Conservation (phyloP, 306 rosid genomes). For the Lupinus albus region DNA sequence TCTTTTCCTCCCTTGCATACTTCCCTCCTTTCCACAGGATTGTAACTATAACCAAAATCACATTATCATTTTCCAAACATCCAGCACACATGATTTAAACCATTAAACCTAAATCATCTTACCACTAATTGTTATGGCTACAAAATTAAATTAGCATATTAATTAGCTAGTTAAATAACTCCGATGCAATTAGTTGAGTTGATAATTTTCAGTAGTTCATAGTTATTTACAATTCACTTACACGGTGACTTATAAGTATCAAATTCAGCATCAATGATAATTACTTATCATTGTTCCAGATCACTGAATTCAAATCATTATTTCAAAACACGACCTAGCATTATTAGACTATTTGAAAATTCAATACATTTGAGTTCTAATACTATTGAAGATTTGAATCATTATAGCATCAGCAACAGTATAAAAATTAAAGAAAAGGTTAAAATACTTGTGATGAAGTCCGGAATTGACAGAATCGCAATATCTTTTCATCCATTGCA, state of each 20-base stretch:
- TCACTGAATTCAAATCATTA: too few species aligned
- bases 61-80: not conserved
- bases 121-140: not conserved
- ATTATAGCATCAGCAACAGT: too few species aligned
- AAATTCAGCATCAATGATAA: too few species aligned
- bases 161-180: too few species aligned
- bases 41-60: conserved; percentile 55
- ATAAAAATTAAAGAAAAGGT: not conserved
- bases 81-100: not conserved
- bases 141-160: too few species aligned
- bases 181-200: too few species aligned
- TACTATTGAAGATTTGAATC: too few species aligned
- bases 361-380: not conserved
- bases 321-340: not conserved
- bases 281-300: too few species aligned
- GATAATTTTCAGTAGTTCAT: too few species aligned
- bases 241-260: too few species aligned
- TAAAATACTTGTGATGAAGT: conserved; percentile 43
- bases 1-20: conserved; percentile 85
- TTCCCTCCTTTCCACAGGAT: conserved; percentile 87
- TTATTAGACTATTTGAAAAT: not conserved
- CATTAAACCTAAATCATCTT: not conserved
- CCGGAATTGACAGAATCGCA: conserved; percentile 82
- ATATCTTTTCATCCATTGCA: conserved; percentile 97
- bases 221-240: too few species aligned